phyloP scores from a whole-genome alignment of 768 basidiomycete species.

The Rubroboletus satanas region DNA sequence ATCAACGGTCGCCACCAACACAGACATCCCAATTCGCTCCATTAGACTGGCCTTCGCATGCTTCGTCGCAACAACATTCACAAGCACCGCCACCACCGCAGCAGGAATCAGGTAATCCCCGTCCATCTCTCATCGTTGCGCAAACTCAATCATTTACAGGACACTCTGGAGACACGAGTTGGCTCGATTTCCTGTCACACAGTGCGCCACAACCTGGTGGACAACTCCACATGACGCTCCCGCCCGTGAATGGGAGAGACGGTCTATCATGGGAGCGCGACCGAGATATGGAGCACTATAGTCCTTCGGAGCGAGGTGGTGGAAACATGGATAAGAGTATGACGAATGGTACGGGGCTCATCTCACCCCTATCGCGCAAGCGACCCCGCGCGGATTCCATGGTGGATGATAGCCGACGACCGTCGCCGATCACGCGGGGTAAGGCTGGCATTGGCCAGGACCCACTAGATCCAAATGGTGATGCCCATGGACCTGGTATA shows the following conservation, averaged over 20 bases:
- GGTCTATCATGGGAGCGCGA: conserved; percentile 32
- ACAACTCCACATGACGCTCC: conserved; percentile 30
- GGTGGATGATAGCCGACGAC: conserved; percentile 17
- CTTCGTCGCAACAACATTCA: conserved; percentile 20
- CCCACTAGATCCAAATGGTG: conserved; percentile 13
- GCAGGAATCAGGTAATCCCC: conserved; percentile 21
- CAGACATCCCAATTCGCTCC: conserved; percentile 24
- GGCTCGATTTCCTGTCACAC: conserved; percentile 34
- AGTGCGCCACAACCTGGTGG: conserved; percentile 21
- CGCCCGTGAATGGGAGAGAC: conserved; percentile 23
- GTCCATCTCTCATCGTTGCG: background rate
- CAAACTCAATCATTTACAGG: conserved; percentile 13
- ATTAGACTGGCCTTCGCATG: conserved; percentile 35
- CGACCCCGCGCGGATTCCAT: conserved; percentile 25
- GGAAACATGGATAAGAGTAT: conserved; percentile 18
- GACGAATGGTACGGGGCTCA: conserved; percentile 15
- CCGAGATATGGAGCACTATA: conserved; percentile 28
- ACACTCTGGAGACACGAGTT: conserved; percentile 29
- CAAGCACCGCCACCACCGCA: conserved; percentile 18
- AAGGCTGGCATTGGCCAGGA: conserved; percentile 18
- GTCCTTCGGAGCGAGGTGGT: conserved; percentile 26
- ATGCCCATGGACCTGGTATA: conserved; percentile 15
- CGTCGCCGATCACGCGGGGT: conserved; percentile 17
- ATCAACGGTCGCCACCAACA: conserved; percentile 22
- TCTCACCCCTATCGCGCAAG: conserved; percentile 28